Evolutionary conservation across 257 asterid species (phyloP).

Genomic region (Leptodermis oblonga): DNA sequence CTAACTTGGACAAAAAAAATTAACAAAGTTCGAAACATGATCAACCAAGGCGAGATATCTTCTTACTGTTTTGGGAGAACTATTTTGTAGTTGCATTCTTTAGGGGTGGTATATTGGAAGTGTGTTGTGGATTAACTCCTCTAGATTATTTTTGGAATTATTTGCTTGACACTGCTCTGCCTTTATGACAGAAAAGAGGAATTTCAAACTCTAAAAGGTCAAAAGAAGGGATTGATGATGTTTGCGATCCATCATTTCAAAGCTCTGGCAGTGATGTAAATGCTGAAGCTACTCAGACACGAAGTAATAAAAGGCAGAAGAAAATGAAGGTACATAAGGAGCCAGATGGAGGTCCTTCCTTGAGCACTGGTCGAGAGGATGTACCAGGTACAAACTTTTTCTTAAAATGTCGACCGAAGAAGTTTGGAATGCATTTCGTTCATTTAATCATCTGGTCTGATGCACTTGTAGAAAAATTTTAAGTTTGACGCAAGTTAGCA

Average conservation of each 20-base stretch:
- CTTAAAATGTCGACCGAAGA: not conserved
- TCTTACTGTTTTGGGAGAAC: not conserved
- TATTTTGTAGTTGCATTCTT: not conserved
- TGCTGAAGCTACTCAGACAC: conserved; percentile 26
- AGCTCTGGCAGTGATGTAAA: conserved; percentile 14
- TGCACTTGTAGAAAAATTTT: not conserved
- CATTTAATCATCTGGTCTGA: too few species aligned
- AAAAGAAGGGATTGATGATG: conserved; percentile 24
- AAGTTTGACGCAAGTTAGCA: not conserved
- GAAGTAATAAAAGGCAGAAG: conserved; percentile 36
- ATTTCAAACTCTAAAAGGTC: conserved; percentile 47
- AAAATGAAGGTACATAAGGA: conserved; percentile 13
- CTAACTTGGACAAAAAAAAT: not conserved
- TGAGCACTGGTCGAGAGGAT: conserved; percentile 18
- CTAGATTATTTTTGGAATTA: not conserved
- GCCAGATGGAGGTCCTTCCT: conserved; percentile 15
- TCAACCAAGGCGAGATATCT: not conserved
- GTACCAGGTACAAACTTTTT: conserved; percentile 51
- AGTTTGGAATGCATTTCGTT: too few species aligned
- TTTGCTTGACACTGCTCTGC: conserved; percentile 10
- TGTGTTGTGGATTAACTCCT: not conserved
- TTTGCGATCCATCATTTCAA: conserved; percentile 11
- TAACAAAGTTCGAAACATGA: not conserved
- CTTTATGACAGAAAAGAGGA: conserved; percentile 52
- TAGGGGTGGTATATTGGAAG: not conserved